phyloP scores from a whole-genome alignment of 257 asterid species.

The Jacaranda mimosifolia region DNA sequence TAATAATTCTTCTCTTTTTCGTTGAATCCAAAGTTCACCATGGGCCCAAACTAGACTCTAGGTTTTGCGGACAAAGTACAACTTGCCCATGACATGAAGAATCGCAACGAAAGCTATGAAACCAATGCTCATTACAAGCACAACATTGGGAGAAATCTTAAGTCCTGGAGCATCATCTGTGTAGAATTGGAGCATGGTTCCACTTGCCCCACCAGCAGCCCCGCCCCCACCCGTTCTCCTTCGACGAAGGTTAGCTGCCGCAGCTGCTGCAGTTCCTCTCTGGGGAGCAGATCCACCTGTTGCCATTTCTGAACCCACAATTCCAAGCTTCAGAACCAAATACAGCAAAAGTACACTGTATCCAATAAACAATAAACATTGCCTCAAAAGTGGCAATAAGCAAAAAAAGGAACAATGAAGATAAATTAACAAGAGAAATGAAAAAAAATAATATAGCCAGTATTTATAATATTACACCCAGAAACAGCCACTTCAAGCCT shows the following conservation, averaged over 20 bases:
- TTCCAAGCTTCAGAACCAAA: constrained; percentile 10
- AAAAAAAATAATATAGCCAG: not conserved
- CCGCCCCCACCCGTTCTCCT: constrained; percentile 63
- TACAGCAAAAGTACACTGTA: not conserved
- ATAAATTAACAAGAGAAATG: not conserved
- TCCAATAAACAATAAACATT: not conserved
- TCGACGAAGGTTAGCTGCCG: constrained; percentile 72
- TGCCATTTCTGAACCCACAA: constrained; percentile 59
- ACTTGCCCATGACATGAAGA: constrained; percentile 75
- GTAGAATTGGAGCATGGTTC: constrained; percentile 80
- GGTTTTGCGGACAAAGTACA: constrained; percentile 69
- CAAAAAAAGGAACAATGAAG: not conserved
- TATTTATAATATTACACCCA: not conserved
- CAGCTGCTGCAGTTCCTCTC: constrained; percentile 77
- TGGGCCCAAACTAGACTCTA: constrained; percentile 17
- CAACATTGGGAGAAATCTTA: constrained; percentile 71
- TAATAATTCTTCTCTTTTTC: not conserved
- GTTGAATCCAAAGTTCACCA: not conserved
- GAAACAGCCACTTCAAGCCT: not conserved
- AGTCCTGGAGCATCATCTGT: constrained; percentile 81
- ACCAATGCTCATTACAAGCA: constrained; percentile 77
- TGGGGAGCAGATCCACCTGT: constrained; percentile 69
- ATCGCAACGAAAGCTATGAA: constrained; percentile 72
- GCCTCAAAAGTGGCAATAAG: not conserved
- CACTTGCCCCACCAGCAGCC: constrained; percentile 66